Percentiles rank a stretch among this genome's conserved stretches.
Evolutionary conservation across 1,284 basidiomycete genomes (phyloP).

Genomic region (Wolfiporia cocos): DNA sequence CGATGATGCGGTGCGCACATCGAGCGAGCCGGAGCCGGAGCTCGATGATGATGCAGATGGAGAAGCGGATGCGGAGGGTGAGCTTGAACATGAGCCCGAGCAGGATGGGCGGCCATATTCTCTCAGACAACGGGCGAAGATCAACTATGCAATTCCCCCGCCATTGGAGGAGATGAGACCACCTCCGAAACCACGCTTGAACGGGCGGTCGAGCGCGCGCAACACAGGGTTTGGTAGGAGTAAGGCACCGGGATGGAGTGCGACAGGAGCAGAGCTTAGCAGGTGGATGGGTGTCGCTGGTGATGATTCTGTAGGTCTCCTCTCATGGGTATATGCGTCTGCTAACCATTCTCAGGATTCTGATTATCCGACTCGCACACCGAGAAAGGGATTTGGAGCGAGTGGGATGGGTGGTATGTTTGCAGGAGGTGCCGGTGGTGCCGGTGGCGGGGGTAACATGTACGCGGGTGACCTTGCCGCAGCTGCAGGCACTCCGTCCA

Average conservation of each 20-base stretch:
- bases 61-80: conserved; percentile 37
- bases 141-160: conserved; percentile 75
- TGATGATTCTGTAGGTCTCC: conserved; percentile 58
- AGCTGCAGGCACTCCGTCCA: conserved; percentile 67
- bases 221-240: conserved; percentile 29
- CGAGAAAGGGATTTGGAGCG: conserved; percentile 55
- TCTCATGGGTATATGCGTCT: not conserved
- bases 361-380: conserved; percentile 58
- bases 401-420: conserved; percentile 40
- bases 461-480: conserved; percentile 56
- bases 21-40: conserved; percentile 40
- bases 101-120: conserved; percentile 47
- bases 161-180: conserved; percentile 64
- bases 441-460: conserved; percentile 31
- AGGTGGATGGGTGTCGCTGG: conserved; percentile 67
- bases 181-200: conserved; percentile 29
- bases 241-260: conserved; percentile 67
- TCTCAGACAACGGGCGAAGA: conserved; percentile 54
- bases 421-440: conserved; percentile 43
- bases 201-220: conserved; percentile 26
- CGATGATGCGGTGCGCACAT: conserved; percentile 46
- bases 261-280: conserved; percentile 65
- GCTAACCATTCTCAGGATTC: conserved; percentile 46
- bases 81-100: conserved; percentile 27
- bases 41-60: conserved; percentile 40